Evolutionary conservation across 331 rosid species (phyloP).

Genomic region (Spiraea crenata): DNA sequence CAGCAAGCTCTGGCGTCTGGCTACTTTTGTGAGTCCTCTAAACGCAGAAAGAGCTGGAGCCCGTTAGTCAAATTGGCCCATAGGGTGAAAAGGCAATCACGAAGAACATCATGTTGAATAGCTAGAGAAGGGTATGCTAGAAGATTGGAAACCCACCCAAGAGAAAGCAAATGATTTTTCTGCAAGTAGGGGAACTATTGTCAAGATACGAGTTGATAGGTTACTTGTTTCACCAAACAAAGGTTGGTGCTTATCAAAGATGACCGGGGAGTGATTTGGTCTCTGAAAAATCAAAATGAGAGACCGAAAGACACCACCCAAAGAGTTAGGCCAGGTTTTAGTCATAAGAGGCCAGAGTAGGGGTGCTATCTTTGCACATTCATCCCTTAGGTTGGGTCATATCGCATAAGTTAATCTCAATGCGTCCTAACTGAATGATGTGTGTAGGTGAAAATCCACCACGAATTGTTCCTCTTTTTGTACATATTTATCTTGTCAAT

Average conservation of each 20-base stretch:
- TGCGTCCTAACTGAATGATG: not conserved
- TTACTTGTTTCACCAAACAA: conserved; percentile 19
- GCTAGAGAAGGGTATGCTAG: not conserved
- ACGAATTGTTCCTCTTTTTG: not conserved
- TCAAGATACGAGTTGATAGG: conserved; percentile 25
- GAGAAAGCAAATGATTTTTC: conserved; percentile 16
- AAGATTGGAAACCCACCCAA: not conserved
- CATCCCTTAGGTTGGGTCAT: conserved; percentile 22
- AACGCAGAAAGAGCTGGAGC: conserved; percentile 97
- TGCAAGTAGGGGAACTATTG: conserved; percentile 15
- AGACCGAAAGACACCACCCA: not conserved
- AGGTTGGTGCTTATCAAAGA: not conserved
- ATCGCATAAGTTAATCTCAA: not conserved
- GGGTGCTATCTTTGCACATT: conserved; percentile 26
- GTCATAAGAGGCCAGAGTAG: conserved; percentile 33
- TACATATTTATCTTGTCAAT: conserved; percentile 13
- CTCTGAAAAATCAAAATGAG: not conserved
- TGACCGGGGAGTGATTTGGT: not conserved
- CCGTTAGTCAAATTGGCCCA: conserved; percentile 77
- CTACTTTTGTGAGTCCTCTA: conserved; percentile 81
- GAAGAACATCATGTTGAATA: conserved; percentile 82
- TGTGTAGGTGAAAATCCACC: not conserved
- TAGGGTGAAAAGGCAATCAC: conserved; percentile 85
- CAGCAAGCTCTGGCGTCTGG: conserved; percentile 97
- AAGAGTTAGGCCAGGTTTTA: conserved; percentile 17